phyloP scores from a whole-genome alignment of 306 rosid genomes.

The Corylus heterophylla region DNA sequence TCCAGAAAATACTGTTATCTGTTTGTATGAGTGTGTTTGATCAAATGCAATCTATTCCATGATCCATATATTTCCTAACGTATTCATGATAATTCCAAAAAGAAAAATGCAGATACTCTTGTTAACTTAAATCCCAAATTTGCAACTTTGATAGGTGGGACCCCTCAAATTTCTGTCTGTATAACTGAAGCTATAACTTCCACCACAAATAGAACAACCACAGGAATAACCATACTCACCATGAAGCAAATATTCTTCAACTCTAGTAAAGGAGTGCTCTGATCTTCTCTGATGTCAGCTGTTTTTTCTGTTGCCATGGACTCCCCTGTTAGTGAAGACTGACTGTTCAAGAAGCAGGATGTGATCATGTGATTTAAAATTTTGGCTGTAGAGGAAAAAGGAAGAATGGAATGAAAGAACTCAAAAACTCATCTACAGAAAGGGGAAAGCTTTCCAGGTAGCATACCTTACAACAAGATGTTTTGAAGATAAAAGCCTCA shows the following conservation, averaged over 20 bases:
- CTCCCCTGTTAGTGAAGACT: conserved; percentile 88
- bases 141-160: background rate
- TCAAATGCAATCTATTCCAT: background rate
- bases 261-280: conserved; percentile 65
- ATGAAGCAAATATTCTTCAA: conserved; percentile 78
- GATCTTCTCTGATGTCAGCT: conserved; percentile 62
- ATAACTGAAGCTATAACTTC: conserved; percentile 6
- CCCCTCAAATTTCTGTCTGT: no score
- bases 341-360: conserved; percentile 59
- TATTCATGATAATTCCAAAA: background rate
- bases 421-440: conserved; percentile 15
- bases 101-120: background rate
- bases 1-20: background rate
- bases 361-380: conserved; percentile 19
- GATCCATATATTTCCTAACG: background rate
- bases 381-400: conserved; percentile 17
- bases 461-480: conserved; percentile 81
- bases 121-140: background rate
- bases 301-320: conserved; percentile 66
- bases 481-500: conserved; percentile 71
- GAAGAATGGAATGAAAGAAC: conserved; percentile 16
- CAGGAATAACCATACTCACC: conserved; percentile 43
- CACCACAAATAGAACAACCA: conserved; percentile 9
- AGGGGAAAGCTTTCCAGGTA: conserved; percentile 4
- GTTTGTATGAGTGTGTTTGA: background rate